Evolutionary conservation across 208 protist species (phyloP).

Genomic region (Vickermania spadyakhi): DNA sequence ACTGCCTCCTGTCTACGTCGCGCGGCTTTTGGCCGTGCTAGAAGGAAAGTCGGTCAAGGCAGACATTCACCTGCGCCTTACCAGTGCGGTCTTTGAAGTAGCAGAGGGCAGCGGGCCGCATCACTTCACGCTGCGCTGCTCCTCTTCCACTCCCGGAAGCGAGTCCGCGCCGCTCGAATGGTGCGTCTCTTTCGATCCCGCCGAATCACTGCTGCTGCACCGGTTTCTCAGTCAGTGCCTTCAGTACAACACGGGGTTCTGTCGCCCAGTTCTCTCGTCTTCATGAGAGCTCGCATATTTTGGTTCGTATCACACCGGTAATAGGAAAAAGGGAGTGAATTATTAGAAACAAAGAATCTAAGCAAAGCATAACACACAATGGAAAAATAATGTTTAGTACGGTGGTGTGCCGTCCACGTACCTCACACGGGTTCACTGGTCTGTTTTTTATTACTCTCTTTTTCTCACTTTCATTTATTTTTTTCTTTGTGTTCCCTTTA

Average conservation of each 20-base stretch:
- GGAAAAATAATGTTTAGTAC: too few relatives aligned
- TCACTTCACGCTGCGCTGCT: slow-evolving; percentile 48
- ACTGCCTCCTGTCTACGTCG: slow-evolving; percentile 75
- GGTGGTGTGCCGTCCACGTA: too few relatives aligned
- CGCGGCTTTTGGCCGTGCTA: slow-evolving; percentile 73
- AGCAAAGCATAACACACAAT: too few relatives aligned
- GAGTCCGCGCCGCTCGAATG: slow-evolving; percentile 56
- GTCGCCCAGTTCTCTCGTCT: slow-evolving; percentile 9
- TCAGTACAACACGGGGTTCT: slow-evolving; percentile 75
- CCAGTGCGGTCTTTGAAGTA: slow-evolving; percentile 58
- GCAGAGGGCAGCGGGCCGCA: slow-evolving; percentile 27
- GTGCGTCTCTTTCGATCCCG: slow-evolving; percentile 51
- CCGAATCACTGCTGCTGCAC: slow-evolving; percentile 80
- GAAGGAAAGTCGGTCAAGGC: slow-evolving; percentile 59
- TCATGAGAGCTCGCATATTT: too few relatives aligned
- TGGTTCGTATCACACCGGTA: too few relatives aligned
- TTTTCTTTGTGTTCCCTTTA: too few relatives aligned
- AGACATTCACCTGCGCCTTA: slow-evolving; percentile 77
- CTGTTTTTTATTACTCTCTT: too few relatives aligned
- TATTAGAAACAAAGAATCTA: too few relatives aligned
- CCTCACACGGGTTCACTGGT: too few relatives aligned
- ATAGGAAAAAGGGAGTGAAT: background rate
- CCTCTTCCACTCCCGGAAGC: slow-evolving; percentile 41
- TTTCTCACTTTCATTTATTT: too few relatives aligned
- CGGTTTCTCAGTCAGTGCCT: slow-evolving; percentile 77